phyloP scores from a whole-genome alignment of 768 basidiomycete species.

The Plicaturopsis crispa region DNA sequence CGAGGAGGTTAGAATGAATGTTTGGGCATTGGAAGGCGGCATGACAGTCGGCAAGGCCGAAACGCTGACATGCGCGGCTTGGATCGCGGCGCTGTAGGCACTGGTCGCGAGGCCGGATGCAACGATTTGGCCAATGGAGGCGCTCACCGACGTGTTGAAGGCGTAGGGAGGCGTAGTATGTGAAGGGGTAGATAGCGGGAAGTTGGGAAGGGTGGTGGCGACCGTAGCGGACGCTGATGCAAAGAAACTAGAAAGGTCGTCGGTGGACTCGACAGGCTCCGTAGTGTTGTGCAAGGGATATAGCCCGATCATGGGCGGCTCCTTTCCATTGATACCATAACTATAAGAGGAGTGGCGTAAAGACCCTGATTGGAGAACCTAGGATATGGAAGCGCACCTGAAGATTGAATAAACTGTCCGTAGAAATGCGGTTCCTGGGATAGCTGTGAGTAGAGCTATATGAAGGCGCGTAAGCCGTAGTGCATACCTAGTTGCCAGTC shows the following conservation, averaged over 20 bases:
- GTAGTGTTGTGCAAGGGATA: conserved; percentile 51
- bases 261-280: conserved; percentile 29
- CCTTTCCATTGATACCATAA: conserved; percentile 66
- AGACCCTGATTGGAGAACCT: not conserved
- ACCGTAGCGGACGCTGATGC: conserved; percentile 59
- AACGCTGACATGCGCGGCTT: conserved; percentile 29
- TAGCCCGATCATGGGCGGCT: conserved; percentile 73
- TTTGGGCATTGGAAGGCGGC: conserved; percentile 42
- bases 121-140: conserved; percentile 47
- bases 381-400: conserved; percentile 37
- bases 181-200: conserved; percentile 54
- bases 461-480: not conserved
- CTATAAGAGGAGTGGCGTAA: conserved; percentile 26
- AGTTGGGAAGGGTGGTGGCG: conserved; percentile 66
- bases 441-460: not conserved
- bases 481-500: conserved; percentile 77
- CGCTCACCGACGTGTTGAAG: conserved; percentile 61
- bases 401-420: conserved; percentile 74
- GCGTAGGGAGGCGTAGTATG: conserved; percentile 56
- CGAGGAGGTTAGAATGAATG: conserved; percentile 46
- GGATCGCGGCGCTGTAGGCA: conserved; percentile 60
- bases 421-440: conserved; percentile 54
- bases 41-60: conserved; percentile 53
- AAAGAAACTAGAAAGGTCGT: conserved; percentile 40
- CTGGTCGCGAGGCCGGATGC: conserved; percentile 59